A percentile compares a stretch with the other conserved stretches of the same genome.
Conservation (phyloP, 108 stramenopile species). For the Nitzschia sp. region DNA sequence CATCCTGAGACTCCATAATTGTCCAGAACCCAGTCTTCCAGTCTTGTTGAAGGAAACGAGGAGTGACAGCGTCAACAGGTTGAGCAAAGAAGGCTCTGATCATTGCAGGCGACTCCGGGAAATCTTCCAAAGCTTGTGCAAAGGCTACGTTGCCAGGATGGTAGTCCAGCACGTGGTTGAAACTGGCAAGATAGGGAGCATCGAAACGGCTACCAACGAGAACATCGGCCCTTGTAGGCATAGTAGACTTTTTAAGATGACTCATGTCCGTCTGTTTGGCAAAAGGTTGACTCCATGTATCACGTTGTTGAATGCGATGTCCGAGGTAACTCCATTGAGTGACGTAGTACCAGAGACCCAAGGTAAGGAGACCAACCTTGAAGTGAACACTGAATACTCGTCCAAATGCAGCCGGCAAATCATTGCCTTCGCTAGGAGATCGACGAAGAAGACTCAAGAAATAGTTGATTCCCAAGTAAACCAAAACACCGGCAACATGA, state of each 20-base stretch:
- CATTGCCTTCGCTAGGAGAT: neutral
- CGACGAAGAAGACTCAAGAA: neutral
- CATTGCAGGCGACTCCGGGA: neutral
- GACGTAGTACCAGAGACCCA: conserved; percentile 2
- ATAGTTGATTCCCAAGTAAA: neutral
- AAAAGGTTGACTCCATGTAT: conserved; percentile 22
- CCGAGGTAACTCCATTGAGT: conserved; percentile 7
- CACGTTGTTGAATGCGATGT: conserved; percentile 2
- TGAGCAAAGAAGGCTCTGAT: neutral
- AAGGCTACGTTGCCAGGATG: conserved; percentile 48
- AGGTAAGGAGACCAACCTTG: neutral
- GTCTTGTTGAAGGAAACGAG: conserved; percentile 42
- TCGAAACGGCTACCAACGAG: conserved; percentile 47
- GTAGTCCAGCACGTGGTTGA: conserved; percentile 36
- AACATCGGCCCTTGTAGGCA: conserved; percentile 40
- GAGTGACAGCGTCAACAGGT: conserved; percentile 8
- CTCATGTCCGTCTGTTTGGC: neutral
- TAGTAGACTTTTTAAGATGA: conserved; percentile 18
- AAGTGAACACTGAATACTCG: neutral
- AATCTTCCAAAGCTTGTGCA: conserved; percentile 4
- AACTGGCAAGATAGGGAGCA: conserved; percentile 28
- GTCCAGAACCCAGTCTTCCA: conserved; percentile 36
- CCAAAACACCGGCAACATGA: neutral
- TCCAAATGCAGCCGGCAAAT: neutral
- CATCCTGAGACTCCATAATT: conserved; percentile 23